Percentiles rank a stretch among this genome's conserved stretches.
Conservation (phyloP, 2,329 filamentous ascomycete species). For the Hymenoscyphus scutula region DNA sequence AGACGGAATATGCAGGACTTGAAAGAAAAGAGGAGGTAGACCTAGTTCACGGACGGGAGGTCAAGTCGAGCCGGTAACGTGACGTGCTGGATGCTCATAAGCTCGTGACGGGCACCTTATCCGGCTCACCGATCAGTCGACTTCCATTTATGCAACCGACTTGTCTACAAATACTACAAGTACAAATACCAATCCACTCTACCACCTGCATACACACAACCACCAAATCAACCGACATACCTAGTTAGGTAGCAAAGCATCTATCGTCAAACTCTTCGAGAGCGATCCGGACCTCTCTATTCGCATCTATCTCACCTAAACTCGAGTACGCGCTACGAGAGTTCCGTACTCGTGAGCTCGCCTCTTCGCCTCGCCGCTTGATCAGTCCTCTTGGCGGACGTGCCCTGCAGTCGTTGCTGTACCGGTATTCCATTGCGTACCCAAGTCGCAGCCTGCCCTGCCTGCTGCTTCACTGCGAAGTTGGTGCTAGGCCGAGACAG, state of each 20-base stretch:
- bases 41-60: no score
- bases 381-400: slow-evolving; percentile 14
- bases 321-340: no score
- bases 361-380: slow-evolving; percentile 6
- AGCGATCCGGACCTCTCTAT: no score
- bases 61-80: background rate
- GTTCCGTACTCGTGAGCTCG: no score
- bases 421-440: no score
- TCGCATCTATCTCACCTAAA: slow-evolving; percentile 13
- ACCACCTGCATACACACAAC: no score
- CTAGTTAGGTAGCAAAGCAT: background rate
- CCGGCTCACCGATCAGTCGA: background rate
- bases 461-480: background rate
- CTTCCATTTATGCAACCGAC: slow-evolving; percentile 5
- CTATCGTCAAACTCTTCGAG: background rate
- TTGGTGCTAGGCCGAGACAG: background rate
- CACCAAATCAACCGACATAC: background rate
- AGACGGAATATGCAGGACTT: background rate
- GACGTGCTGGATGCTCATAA: background rate
- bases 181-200: no score
- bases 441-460: slow-evolving; percentile 13
- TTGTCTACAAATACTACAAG: no score
- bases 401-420: slow-evolving; percentile 7
- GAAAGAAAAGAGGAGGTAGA: no score
- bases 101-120: background rate